Evolutionary conservation across 257 asterid genomes (phyloP), one percentile per base, ranked within the genome.

Genomic region (Mentha longifolia): DNA sequence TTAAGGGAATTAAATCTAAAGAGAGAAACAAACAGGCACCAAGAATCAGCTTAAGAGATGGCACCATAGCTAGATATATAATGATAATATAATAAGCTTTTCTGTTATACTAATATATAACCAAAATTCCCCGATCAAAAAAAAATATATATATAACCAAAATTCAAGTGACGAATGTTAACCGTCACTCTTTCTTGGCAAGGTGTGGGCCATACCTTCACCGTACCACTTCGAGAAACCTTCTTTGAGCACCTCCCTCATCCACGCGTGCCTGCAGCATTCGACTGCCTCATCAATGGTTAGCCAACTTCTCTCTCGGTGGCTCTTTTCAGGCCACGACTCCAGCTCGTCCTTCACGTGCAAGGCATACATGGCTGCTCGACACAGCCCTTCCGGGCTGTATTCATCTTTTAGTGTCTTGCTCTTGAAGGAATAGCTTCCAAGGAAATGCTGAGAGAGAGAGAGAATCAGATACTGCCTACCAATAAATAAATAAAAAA

Each of bases 301-400:
- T 52, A 92, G 71, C 98, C 98, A 89, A 69, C 88, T 88, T 73
- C 98, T 83, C 65, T 88, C 19, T 5, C 97, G 84, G 16, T 67
- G 81, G 75, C 87, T 81, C 73, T 85, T 85, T 17, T 92, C 97
- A 0, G 98, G 98, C 98, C 98, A 92, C 7, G 83, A 88, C 17
- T 87, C 91, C 1, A 92, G 91, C 75, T 87, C 97, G 72, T 92
- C 96, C 77, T 74, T 87, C 80, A 92, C 98, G 5, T 79, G 85
- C 85, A 92, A 74, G 56, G 96, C 92, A 42, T 84, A 92, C 98
- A 92, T 90, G 45, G 92, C 82, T 54, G 98, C 98, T 83, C 75
- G 86, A 72, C 98, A 92, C 72, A 87, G 70, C 56, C 97, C 98
- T 79, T 90, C 96, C 19, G 96, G 95, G 61, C 97, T 92, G 42